Percentiles rank a stretch among this genome's conserved stretches.
phyloP scores from a whole-genome alignment of 192 early-diverging fungal genomes.

The Chytriomyces hyalinus region DNA sequence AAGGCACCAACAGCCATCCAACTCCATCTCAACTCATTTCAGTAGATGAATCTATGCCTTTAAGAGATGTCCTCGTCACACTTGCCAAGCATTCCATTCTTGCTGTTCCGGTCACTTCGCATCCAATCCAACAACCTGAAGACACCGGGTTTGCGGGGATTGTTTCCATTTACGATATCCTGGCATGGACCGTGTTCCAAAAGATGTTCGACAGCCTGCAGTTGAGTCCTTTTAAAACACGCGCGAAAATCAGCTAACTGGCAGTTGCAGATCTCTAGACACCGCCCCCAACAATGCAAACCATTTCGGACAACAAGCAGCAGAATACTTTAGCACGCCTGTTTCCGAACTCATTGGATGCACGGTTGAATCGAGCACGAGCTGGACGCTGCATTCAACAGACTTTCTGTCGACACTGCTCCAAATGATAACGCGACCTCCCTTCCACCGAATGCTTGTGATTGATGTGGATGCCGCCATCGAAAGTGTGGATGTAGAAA shows the following conservation, averaged over 20 bases:
- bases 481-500: neutral
- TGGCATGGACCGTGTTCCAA: slow-evolving; percentile 54
- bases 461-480: slow-evolving; percentile 41
- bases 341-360: slow-evolving; percentile 41
- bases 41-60: slow-evolving; percentile 39
- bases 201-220: slow-evolving; percentile 55
- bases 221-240: neutral
- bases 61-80: slow-evolving; percentile 43
- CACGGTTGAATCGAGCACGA: slow-evolving; percentile 42
- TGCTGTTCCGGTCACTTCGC: slow-evolving; percentile 42
- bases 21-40: slow-evolving; percentile 32
- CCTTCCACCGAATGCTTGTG: slow-evolving; percentile 53
- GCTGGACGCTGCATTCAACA: slow-evolving; percentile 49
- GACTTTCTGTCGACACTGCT: slow-evolving; percentile 49
- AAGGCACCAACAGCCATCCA: neutral
- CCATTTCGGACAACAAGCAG: slow-evolving; percentile 32
- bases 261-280: neutral
- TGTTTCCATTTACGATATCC: slow-evolving; percentile 57
- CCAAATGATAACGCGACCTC: slow-evolving; percentile 40
- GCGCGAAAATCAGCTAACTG: neutral
- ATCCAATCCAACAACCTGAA: neutral
- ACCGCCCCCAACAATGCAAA: neutral
- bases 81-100: slow-evolving; percentile 46
- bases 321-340: slow-evolving; percentile 48
- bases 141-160: slow-evolving; percentile 44